Evolutionary conservation across 2,329 filamentous ascomycete species (phyloP), one percentile per base, ranked within the genome.

Genomic region (Piedraia hortae): DNA sequence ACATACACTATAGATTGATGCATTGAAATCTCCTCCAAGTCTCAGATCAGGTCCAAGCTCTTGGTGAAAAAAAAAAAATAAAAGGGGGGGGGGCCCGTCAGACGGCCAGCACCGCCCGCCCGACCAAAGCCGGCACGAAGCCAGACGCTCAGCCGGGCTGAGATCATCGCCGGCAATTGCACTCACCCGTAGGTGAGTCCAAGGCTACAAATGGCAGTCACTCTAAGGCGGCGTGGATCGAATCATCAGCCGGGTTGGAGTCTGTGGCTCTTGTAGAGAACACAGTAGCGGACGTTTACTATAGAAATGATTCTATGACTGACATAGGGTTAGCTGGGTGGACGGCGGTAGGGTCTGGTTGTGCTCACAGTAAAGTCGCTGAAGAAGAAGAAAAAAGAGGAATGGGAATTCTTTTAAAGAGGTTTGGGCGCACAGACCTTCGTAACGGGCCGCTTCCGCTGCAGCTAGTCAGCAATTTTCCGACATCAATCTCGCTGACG

Each of bases 131-230:
- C 35, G 36, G 28, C 37, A n/a, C 36, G 36, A 39, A 37, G 33
- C 37, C 36, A 34, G 34, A 32, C 35, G 23, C 35, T 30, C 30
- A 21, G 33, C 30, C 27, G 34, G 30, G 35, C 28, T 30, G 38
- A 41, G 37, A 41, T 41, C 38, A 41, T 41, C 32, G 33, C 38
- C 38, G 34, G 29, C 33, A 17, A 21, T n/a, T n/a, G n/a, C n/a
- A n/a, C n/a, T n/a, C n/a, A n/a, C n/a, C n/a, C n/a, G n/a, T n/a
- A n/a, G n/a, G n/a, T n/a, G n/a, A n/a, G n/a, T n/a, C n/a, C n/a
- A n/a, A n/a, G n/a, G n/a, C n/a, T n/a, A n/a, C n/a, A n/a, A 31
- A 24, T 28, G 36, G 38, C 38, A 39, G n/a, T 41, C 38, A 41
- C 38, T 40, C 38, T 41, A 31, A 33, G 34, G 35, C 34, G 28